Conservation (phyloP, 805 yeast species). For the Diddensiella caesifluorescens region DNA sequence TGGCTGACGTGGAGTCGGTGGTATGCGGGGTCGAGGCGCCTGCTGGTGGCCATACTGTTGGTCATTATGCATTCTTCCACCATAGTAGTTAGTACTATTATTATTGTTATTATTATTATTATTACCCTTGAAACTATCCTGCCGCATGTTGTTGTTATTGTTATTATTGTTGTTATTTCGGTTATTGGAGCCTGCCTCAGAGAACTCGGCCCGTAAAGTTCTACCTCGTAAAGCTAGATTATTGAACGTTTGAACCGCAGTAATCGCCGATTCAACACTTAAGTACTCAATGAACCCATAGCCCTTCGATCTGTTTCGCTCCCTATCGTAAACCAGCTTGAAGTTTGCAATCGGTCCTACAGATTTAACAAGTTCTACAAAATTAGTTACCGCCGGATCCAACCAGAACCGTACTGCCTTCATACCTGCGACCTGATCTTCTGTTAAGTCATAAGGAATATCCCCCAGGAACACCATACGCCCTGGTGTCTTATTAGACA, state of each 20-base stretch:
- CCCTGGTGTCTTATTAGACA: constrained; percentile 17
- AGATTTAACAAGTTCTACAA: constrained; percentile 13
- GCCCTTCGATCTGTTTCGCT: constrained; percentile 21
- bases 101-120: constrained; percentile 7
- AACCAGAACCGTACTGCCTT: background rate
- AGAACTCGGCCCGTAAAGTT: constrained; percentile 23
- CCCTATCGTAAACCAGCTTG: constrained; percentile 22
- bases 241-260: constrained; percentile 20
- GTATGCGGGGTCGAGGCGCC: constrained; percentile 4
- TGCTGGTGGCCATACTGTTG: constrained; percentile 6
- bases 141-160: background rate
- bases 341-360: constrained; percentile 21
- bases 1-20: constrained; percentile 13
- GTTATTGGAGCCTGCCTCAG: constrained; percentile 9
- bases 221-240: constrained; percentile 18
- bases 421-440: constrained; percentile 19
- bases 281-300: constrained; percentile 25
- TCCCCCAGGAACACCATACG: constrained; percentile 25
- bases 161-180: constrained; percentile 3
- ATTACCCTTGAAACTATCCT: too few relatives aligned
- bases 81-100: constrained; percentile 6
- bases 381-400: background rate
- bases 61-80: background rate
- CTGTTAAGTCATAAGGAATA: constrained; percentile 25
- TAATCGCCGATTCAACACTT: constrained; percentile 17